Evolutionary conservation across 1,139 yeast genomes (phyloP).

Genomic region (Yamadazyma jaroonii): DNA sequence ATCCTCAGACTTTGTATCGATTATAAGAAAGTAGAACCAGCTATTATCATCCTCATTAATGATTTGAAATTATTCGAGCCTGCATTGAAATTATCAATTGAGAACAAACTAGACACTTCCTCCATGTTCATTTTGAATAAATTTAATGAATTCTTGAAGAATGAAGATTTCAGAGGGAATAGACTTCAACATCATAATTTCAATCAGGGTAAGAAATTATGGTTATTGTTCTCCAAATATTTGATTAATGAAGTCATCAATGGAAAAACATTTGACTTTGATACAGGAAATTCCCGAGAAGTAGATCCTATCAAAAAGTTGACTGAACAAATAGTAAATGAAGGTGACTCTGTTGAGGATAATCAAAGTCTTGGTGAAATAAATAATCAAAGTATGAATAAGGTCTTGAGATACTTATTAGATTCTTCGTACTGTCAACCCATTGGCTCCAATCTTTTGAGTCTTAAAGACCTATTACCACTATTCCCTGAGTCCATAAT

Average conservation of each 20-base stretch:
- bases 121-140: slow-evolving; percentile 42
- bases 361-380: no score
- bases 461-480: slow-evolving; percentile 80
- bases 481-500: slow-evolving; percentile 80
- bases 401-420: slow-evolving; percentile 26
- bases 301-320: slow-evolving; percentile 5
- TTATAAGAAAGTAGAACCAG: slow-evolving; percentile 57
- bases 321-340: background rate
- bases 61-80: slow-evolving; percentile 70
- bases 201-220: slow-evolving; percentile 61
- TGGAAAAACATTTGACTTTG: slow-evolving; percentile 23
- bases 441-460: slow-evolving; percentile 32
- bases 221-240: slow-evolving; percentile 68
- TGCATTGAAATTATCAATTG: slow-evolving; percentile 73
- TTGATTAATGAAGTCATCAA: slow-evolving; percentile 43
- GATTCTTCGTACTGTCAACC: slow-evolving; percentile 20
- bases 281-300: slow-evolving; percentile 14
- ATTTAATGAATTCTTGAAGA: slow-evolving; percentile 25
- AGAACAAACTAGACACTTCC: slow-evolving; percentile 56
- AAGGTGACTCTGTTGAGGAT: no score
- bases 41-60: slow-evolving; percentile 67
- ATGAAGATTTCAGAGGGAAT: slow-evolving; percentile 19
- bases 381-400: slow-evolving; percentile 10
- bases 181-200: slow-evolving; percentile 34
- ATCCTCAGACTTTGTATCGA: slow-evolving; percentile 71